Evolutionary conservation across 805 yeast species (phyloP).

Genomic region (Yueomyces sp.): DNA sequence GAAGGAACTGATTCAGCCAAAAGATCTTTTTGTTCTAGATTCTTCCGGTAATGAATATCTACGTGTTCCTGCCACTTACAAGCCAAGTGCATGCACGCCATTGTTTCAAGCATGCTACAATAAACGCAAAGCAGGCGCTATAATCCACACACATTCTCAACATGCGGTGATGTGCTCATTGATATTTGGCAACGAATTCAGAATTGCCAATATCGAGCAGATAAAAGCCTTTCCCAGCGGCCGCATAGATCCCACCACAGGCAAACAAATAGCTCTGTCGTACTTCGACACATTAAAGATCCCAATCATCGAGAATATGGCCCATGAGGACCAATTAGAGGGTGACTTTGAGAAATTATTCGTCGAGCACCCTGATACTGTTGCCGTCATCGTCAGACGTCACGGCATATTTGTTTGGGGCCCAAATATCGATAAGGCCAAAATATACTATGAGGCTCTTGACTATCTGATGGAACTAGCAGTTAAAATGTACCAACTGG

Average conservation of each 20-base stretch:
- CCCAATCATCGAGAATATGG: slow-evolving; percentile 85
- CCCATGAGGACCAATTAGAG: slow-evolving; percentile 74
- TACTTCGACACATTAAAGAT: slow-evolving; percentile 64
- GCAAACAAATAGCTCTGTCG: slow-evolving; percentile 45
- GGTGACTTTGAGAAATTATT: slow-evolving; percentile 54
- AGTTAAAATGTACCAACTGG: slow-evolving; percentile 62
- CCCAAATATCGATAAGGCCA: slow-evolving; percentile 81
- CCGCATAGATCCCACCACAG: slow-evolving; percentile 30
- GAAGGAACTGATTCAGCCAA: slow-evolving; percentile 74
- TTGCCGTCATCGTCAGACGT: slow-evolving; percentile 81
- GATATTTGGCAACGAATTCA: slow-evolving; percentile 56
- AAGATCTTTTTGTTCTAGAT: slow-evolving; percentile 68
- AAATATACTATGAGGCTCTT: slow-evolving; percentile 82
- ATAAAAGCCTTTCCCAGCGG: slow-evolving; percentile 79
- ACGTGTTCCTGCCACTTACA: slow-evolving; percentile 49
- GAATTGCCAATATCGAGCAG: slow-evolving; percentile 74
- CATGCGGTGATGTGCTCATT: slow-evolving; percentile 73
- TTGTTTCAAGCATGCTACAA: slow-evolving; percentile 62
- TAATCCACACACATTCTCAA: slow-evolving; percentile 90
- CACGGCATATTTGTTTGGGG: slow-evolving; percentile 99
- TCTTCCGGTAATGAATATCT: slow-evolving; percentile 32
- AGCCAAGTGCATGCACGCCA: slow-evolving; percentile 93
- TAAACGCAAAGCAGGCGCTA: slow-evolving; percentile 69
- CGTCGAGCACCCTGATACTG: slow-evolving; percentile 55
- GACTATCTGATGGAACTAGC: slow-evolving; percentile 82